Percentiles rank a stretch among this genome's conserved stretches.
phyloP scores from a whole-genome alignment of 768 basidiomycete genomes.

The Mycena sanguinolenta region DNA sequence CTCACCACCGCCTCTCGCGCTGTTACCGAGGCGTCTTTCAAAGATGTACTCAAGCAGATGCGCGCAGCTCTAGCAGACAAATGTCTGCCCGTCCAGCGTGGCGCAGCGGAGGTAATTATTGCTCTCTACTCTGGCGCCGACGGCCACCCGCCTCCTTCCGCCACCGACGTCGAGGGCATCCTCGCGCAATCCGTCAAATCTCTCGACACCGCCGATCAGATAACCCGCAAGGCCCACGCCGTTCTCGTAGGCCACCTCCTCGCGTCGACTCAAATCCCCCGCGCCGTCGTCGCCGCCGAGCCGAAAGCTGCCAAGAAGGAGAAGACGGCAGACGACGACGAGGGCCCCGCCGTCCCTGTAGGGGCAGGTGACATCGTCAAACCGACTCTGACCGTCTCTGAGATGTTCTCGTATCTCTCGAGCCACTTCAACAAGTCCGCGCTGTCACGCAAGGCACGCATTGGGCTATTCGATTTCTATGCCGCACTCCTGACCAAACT shows the following conservation, averaged over 20 bases:
- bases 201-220: slow-evolving; percentile 69
- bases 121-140: slow-evolving; percentile 72
- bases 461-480: slow-evolving; percentile 93
- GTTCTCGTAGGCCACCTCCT: slow-evolving; percentile 88
- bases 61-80: slow-evolving; percentile 83
- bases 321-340: slow-evolving; percentile 74
- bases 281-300: slow-evolving; percentile 60
- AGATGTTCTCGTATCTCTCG: slow-evolving; percentile 88
- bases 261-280: slow-evolving; percentile 83
- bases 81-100: slow-evolving; percentile 87
- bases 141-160: slow-evolving; percentile 62
- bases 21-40: slow-evolving; percentile 80
- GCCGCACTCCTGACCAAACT: slow-evolving; percentile 80
- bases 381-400: slow-evolving; percentile 76
- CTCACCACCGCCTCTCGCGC: slow-evolving; percentile 87
- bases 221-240: slow-evolving; percentile 62
- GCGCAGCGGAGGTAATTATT: slow-evolving; percentile 78
- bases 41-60: slow-evolving; percentile 89
- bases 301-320: slow-evolving; percentile 60
- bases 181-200: slow-evolving; percentile 73
- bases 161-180: slow-evolving; percentile 84
- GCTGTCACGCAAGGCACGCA: slow-evolving; percentile 76
- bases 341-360: slow-evolving; percentile 53
- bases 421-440: slow-evolving; percentile 83
- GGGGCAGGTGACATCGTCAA: slow-evolving; percentile 65